Conservation (phyloP, 2,329 filamentous ascomycete species). For the Apiospora phragmitis region DNA sequence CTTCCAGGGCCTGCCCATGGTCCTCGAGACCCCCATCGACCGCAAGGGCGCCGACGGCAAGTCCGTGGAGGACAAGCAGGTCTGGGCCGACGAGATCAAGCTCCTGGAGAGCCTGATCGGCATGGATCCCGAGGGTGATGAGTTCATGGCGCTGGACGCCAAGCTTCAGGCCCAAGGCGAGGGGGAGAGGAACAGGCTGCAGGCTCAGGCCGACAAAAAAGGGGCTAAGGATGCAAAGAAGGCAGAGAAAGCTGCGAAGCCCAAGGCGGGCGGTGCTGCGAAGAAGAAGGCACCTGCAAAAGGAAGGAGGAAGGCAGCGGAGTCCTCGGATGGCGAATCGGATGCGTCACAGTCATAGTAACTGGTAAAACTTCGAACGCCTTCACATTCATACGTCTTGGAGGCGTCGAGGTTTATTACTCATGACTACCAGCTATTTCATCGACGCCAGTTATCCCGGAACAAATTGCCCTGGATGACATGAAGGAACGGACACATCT, state of each 20-base stretch:
- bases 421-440: not conserved
- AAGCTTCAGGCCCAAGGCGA: constrained; percentile 68
- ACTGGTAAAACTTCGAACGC: not conserved
- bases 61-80: constrained; percentile 71
- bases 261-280: constrained; percentile 11
- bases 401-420: too few relatives aligned
- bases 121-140: constrained; percentile 73
- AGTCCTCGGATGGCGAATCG: constrained; percentile 29
- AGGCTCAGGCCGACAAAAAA: constrained; percentile 79
- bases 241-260: constrained; percentile 20
- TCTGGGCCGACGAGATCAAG: constrained; percentile 96
- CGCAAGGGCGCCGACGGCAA: constrained; percentile 65
- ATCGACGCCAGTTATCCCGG: too few relatives aligned
- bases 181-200: constrained; percentile 71
- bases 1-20: constrained; percentile 81
- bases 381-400: not conserved
- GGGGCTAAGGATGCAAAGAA: constrained; percentile 57
- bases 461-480: not conserved
- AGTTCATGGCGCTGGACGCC: constrained; percentile 67
- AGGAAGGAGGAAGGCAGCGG: constrained; percentile 29
- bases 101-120: constrained; percentile 85
- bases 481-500: not conserved
- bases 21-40: constrained; percentile 95
- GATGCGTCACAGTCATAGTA: constrained; percentile 23
- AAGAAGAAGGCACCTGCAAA: constrained; percentile 16